These are phyloP conservation scores for Aspergillus sp. DNA, from an alignment of 2,329 filamentous ascomycete species.

Conservation along the genomic window DNA sequence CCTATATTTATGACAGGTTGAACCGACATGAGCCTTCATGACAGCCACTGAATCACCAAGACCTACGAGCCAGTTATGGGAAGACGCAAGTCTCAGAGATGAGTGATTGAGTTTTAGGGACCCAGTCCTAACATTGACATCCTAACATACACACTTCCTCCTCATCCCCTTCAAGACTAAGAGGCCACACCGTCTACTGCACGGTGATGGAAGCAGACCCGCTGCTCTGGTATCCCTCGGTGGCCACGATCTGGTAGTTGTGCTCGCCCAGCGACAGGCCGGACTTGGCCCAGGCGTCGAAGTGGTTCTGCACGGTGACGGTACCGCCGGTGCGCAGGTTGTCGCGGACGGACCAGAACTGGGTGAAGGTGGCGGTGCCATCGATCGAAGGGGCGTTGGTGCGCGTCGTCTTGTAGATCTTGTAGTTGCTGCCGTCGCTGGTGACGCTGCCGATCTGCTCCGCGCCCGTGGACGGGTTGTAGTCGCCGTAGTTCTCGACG, in stretches of 20 bases:
- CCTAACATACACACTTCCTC: not conserved
- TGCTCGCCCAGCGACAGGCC: slow-evolving; percentile 32
- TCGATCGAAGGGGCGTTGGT: slow-evolving; percentile 41
- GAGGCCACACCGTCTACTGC: slow-evolving; percentile 1
- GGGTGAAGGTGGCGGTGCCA: slow-evolving; percentile 43
- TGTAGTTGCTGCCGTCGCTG: slow-evolving; percentile 40
- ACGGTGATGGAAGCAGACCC: slow-evolving; percentile 39
- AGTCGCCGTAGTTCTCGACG: slow-evolving; percentile 34
- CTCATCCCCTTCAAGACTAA: not conserved
- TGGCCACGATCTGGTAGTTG: slow-evolving; percentile 44
- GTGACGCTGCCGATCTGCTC: slow-evolving; percentile 36
- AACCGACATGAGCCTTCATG: too few species aligned
- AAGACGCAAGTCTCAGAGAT: too few species aligned
- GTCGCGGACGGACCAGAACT: slow-evolving; percentile 45
- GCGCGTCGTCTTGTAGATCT: slow-evolving; percentile 38
- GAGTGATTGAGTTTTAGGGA: too few species aligned
- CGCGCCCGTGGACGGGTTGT: slow-evolving; percentile 32
- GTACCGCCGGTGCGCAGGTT: slow-evolving; percentile 36
- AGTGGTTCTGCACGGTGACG: slow-evolving; percentile 39
- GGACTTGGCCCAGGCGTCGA: slow-evolving; percentile 34
- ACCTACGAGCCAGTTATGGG: too few species aligned
- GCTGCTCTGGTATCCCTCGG: slow-evolving; percentile 44
- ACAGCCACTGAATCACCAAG: too few species aligned
- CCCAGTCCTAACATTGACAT: not conserved
- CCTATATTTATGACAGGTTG: too few species aligned